These are phyloP conservation scores for Tricholoma sp. DNA, from an alignment of 768 basidiomycete species.

Conservation along the genomic window DNA sequence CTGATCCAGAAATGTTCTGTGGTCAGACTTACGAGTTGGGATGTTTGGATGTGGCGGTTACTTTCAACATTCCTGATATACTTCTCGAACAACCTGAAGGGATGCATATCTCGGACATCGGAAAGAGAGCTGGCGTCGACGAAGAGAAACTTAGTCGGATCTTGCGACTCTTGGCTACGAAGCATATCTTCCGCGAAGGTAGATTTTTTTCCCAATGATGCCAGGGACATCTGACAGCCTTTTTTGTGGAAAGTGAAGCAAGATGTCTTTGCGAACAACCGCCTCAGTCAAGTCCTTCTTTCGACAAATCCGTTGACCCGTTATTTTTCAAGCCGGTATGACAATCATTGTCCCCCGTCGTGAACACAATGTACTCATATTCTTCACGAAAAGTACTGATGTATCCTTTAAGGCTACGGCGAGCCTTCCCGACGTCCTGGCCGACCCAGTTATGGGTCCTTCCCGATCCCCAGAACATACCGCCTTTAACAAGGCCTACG, in stretches of 20 bases:
- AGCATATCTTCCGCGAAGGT: slow-evolving; percentile 33
- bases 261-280: slow-evolving; percentile 37
- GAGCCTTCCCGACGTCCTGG: no score
- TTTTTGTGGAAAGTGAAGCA: no score
- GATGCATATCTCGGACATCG: slow-evolving; percentile 28
- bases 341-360: not conserved
- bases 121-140: slow-evolving; percentile 24
- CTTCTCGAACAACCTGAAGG: slow-evolving; percentile 32
- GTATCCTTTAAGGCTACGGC: no score
- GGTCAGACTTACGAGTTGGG: slow-evolving; percentile 25
- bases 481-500: no score
- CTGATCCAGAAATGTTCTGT: no score
- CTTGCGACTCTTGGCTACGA: slow-evolving; percentile 33
- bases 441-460: no score
- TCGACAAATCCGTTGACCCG: slow-evolving; percentile 26
- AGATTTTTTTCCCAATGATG: slow-evolving; percentile 11
- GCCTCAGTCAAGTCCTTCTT: slow-evolving; percentile 27
- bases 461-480: no score
- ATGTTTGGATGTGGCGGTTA: slow-evolving; percentile 28
- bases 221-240: slow-evolving; percentile 6
- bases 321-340: not conserved
- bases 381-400: not conserved
- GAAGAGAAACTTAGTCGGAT: slow-evolving; percentile 32
- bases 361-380: slow-evolving; percentile 5
- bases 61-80: slow-evolving; percentile 33